Percentiles rank a stretch among this genome's conserved stretches.
These are phyloP conservation scores for Pseudogymnoascus pannorum DNA, from an alignment of 2,329 filamentous ascomycete genomes.

Conservation along the genomic window DNA sequence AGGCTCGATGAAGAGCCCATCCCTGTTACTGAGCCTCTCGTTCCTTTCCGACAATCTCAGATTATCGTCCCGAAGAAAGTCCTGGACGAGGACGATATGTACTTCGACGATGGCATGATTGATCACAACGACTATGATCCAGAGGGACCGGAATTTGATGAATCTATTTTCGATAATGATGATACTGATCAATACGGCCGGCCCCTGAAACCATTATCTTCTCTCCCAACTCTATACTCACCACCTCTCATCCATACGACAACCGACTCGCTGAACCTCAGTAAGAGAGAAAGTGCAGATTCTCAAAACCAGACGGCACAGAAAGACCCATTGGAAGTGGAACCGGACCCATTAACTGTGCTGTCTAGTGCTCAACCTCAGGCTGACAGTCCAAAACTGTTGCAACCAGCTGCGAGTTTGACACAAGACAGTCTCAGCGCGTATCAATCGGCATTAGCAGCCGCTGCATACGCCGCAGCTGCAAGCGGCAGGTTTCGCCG, in stretches of 20 bases:
- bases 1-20: not conserved
- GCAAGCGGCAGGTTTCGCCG: slow-evolving; percentile 69
- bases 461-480: slow-evolving; percentile 70
- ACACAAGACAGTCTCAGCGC: slow-evolving; percentile 55
- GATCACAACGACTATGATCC: slow-evolving; percentile 37
- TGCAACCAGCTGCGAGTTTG: slow-evolving; percentile 20
- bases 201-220: slow-evolving; percentile 35
- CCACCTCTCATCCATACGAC: slow-evolving; percentile 19
- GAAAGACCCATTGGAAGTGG: not conserved
- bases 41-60: not conserved
- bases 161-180: slow-evolving; percentile 64
- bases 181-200: slow-evolving; percentile 57
- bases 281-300: not conserved
- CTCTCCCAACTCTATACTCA: slow-evolving; percentile 24
- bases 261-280: slow-evolving; percentile 16
- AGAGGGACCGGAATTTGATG: slow-evolving; percentile 57
- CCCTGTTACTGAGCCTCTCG: slow-evolving; percentile 22
- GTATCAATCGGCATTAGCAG: slow-evolving; percentile 78
- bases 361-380: not conserved
- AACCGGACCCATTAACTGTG: not conserved
- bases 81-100: slow-evolving; percentile 53
- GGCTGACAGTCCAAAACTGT: slow-evolving; percentile 5
- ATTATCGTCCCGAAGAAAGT: not conserved
- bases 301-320: not conserved
- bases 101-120: slow-evolving; percentile 57